These are phyloP conservation scores for Penicillium waksmanii DNA, from an alignment of 495 filamentous ascomycete genomes.

Conservation along the genomic window DNA sequence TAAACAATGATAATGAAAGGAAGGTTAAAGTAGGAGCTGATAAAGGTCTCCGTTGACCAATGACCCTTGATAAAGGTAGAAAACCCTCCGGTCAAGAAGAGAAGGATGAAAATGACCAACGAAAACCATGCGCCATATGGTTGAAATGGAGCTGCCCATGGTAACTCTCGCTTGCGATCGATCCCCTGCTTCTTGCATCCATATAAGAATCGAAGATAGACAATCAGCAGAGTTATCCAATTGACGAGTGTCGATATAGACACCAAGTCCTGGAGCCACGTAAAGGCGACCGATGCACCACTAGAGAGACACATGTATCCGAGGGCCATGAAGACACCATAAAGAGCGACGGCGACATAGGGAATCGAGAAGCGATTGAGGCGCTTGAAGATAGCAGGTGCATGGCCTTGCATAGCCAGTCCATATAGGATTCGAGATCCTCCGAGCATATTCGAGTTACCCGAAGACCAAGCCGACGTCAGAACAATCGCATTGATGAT, in stretches of 20 bases:
- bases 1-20: constrained; percentile 57
- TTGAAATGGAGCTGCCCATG: constrained; percentile 52
- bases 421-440: constrained; percentile 51
- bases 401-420: constrained; percentile 45
- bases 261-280: constrained; percentile 57
- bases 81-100: constrained; percentile 58
- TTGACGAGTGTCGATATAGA: constrained; percentile 54
- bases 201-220: constrained; percentile 59
- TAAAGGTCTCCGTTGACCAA: constrained; percentile 7
- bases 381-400: constrained; percentile 47
- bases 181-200: constrained; percentile 53
- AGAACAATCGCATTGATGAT: constrained; percentile 54
- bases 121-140: constrained; percentile 52
- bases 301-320: constrained; percentile 59
- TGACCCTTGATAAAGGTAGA: constrained; percentile 57
- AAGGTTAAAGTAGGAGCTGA: constrained; percentile 48
- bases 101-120: constrained; percentile 48
- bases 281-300: constrained; percentile 24
- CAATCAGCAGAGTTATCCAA: constrained; percentile 56
- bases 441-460: constrained; percentile 51
- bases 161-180: constrained; percentile 35
- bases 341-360: constrained; percentile 54
- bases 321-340: constrained; percentile 53
- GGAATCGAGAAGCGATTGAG: constrained; percentile 65
- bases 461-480: constrained; percentile 48